A percentile compares a stretch with the other conserved stretches of the same genome.
These are phyloP conservation scores for Akebia trifoliata DNA, from an alignment of 164 flowering plant genomes.

Conservation along the genomic window DNA sequence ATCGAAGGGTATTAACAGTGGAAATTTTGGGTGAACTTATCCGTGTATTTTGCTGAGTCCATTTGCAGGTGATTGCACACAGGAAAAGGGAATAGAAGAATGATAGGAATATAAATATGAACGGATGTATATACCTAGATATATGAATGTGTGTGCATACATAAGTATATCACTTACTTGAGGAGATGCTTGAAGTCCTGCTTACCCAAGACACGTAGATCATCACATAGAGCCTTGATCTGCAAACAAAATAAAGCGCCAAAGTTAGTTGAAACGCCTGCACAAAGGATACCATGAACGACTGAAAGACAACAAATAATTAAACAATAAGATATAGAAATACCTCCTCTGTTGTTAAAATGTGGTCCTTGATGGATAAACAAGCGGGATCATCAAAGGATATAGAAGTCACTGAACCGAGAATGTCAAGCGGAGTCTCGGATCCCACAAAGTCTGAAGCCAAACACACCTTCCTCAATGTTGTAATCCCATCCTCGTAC, in stretches of 20 bases:
- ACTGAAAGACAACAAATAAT: neutral
- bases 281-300: neutral
- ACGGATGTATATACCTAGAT: neutral
- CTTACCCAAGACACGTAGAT: constrained; percentile 81
- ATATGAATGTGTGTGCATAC: neutral
- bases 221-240: constrained; percentile 82
- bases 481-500: constrained; percentile 70
- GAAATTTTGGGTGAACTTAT: too few relatives aligned
- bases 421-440: constrained; percentile 70
- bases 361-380: constrained; percentile 56
- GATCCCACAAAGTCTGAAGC: constrained; percentile 84
- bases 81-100: too few relatives aligned
- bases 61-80: too few relatives aligned
- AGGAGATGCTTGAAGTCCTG: constrained; percentile 88
- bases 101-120: too few relatives aligned
- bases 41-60: too few relatives aligned
- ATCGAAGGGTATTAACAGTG: too few relatives aligned
- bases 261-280: neutral
- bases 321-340: neutral
- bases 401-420: constrained; percentile 79
- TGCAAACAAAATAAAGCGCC: constrained; percentile 19
- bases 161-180: constrained; percentile 49
- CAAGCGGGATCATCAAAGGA: constrained; percentile 65
- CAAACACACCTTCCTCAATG: constrained; percentile 57
- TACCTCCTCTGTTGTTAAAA: constrained; percentile 87